phyloP scores from a whole-genome alignment of 2,329 filamentous ascomycete species.

The Orbilia oligospora region DNA sequence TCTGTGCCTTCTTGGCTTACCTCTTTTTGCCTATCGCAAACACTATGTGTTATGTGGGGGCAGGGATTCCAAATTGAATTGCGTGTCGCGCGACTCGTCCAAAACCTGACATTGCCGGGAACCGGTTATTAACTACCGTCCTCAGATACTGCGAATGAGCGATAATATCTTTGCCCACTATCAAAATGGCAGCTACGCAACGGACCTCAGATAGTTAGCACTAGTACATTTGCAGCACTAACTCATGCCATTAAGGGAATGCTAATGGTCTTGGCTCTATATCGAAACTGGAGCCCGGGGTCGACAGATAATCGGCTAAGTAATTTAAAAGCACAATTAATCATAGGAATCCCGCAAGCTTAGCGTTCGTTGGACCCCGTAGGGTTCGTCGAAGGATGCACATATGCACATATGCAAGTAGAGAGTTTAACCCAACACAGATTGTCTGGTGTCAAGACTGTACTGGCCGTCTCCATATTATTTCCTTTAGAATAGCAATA shows the following conservation, averaged over 20 bases:
- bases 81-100: slow-evolving; percentile 16
- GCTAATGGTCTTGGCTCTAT: neutral
- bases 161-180: neutral
- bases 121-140: neutral
- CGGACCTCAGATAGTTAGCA: too few relatives aligned
- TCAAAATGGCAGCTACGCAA: neutral
- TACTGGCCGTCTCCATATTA: too few relatives aligned
- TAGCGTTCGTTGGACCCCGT: too few relatives aligned
- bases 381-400: too few relatives aligned
- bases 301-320: neutral
- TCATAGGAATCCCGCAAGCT: neutral
- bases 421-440: too few relatives aligned
- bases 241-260: too few relatives aligned
- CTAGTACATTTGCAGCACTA: too few relatives aligned
- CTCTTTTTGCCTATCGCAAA: slow-evolving; percentile 16
- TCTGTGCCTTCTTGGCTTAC: slow-evolving; percentile 24
- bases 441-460: too few relatives aligned
- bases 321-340: neutral
- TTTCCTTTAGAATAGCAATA: too few relatives aligned
- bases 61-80: slow-evolving; percentile 22
- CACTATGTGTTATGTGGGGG: neutral
- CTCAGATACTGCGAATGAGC: neutral
- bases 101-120: slow-evolving; percentile 12
- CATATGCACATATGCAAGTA: too few relatives aligned
- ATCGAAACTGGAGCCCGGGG: neutral